Base-by-base conservation (phyloP, 202 grass and related monocot species). In the Saccharum hybrid region DNA sequence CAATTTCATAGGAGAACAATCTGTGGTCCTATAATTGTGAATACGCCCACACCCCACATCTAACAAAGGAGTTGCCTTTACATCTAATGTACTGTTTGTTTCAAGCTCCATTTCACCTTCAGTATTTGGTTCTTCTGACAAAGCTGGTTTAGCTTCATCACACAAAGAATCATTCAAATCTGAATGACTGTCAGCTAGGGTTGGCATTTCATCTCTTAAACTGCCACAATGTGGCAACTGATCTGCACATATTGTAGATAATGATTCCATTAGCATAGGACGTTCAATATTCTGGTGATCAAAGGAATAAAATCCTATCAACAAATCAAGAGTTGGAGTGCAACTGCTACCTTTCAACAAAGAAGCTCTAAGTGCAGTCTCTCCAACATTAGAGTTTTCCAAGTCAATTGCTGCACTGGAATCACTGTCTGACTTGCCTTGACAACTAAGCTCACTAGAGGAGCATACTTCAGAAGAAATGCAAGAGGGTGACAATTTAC, bases 401-500 rank as follows among this genome's bases (percentile, higher is more conserved):
- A 78, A 33, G 73, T 74, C 40, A 42, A 61, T 42, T 74, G 60
- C 74, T 86, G 26, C 40, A 63, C 61, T 16, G 43, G 75, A 62
- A 87, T 21, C 36, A 82, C 38, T 78, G 3, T 66, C 67, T 83
- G 76, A 63, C 19, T 85, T 73, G 66, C 74, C 82, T 76, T 85
- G 77, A 83, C 31, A 65, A 67, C 33, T 56, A 54, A 63, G 56
- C 34, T 79, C 64, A 46, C 63, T 54, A 60, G 39, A 13, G 68
- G 38, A 76, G 71, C 42, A 54, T 39, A 37, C 60, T 75, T 82
- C 26, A 75, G 63, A 82, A 41, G 61, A 78, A 79, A 82, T 74
- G 54, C 74, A 41, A 77, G 75, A 76, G 54, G 63, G 79, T 72
- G 74, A 21, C 12, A 67, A 68, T 79, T n/a, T 76, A 57, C 39